phyloP scores from a whole-genome alignment of 345 rosid genomes.

The Murraya koenigii region DNA sequence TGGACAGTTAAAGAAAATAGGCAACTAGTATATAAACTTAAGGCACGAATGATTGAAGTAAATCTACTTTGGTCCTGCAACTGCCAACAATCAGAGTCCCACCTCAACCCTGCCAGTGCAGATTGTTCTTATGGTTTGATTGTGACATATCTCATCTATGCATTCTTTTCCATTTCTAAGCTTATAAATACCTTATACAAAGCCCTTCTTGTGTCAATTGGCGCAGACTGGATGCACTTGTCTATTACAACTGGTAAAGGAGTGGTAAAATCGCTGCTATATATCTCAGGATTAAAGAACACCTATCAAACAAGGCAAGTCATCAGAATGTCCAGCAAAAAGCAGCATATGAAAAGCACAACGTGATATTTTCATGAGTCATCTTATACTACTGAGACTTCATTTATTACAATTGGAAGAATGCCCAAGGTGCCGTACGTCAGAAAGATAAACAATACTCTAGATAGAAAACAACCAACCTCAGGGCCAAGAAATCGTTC shows the following conservation, averaged over 20 bases:
- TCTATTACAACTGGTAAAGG: slow-evolving; percentile 88
- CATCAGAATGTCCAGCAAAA: slow-evolving; percentile 14
- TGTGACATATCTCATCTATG: slow-evolving; percentile 8
- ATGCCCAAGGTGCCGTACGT: not conserved
- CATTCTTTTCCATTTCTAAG: not conserved
- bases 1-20: not conserved
- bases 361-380: slow-evolving; percentile 1
- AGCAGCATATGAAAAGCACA: slow-evolving; percentile 3
- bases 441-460: not conserved
- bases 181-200: slow-evolving; percentile 68
- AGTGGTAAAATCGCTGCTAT: slow-evolving; percentile 66
- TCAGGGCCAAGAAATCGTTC: slow-evolving; percentile 98
- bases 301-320: slow-evolving; percentile 48
- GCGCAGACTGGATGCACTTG: slow-evolving; percentile 95
- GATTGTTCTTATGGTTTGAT: not conserved
- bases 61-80: not conserved
- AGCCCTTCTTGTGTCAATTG: slow-evolving; percentile 97
- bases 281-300: slow-evolving; percentile 93
- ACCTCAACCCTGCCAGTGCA: not conserved
- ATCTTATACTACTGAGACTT: not conserved
- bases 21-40: not conserved
- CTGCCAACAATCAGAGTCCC: not conserved
- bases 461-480: slow-evolving; percentile 44
- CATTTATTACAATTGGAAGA: not conserved
- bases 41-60: not conserved